Evolutionary conservation across 2,329 filamentous ascomycete species (phyloP).

Genomic region (Verticillium nubilum): DNA sequence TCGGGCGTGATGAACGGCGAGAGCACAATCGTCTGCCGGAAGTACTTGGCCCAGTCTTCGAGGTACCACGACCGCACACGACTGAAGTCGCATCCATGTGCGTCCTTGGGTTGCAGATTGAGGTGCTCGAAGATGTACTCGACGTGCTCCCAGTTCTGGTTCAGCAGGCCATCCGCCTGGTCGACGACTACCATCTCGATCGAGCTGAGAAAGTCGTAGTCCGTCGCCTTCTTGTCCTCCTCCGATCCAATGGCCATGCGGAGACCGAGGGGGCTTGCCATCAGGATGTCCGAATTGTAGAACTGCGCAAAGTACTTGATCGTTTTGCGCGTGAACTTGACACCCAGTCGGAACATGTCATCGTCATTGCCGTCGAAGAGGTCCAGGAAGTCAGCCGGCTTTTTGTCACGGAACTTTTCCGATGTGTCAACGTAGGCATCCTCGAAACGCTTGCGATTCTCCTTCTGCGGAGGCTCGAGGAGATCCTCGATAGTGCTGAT

Average conservation of each 20-base stretch:
- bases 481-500: slow-evolving; percentile 72
- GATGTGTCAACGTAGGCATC: slow-evolving; percentile 72
- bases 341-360: slow-evolving; percentile 91
- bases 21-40: slow-evolving; percentile 81
- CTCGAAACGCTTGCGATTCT: slow-evolving; percentile 89
- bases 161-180: slow-evolving; percentile 85
- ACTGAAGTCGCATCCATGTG: slow-evolving; percentile 89
- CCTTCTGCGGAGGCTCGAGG: slow-evolving; percentile 81
- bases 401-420: slow-evolving; percentile 63
- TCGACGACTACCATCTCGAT: slow-evolving; percentile 89
- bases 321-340: slow-evolving; percentile 95
- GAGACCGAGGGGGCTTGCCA: slow-evolving; percentile 84
- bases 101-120: slow-evolving; percentile 82
- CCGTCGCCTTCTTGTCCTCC: slow-evolving; percentile 53
- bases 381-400: slow-evolving; percentile 81
- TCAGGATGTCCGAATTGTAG: slow-evolving; percentile 92
- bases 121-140: slow-evolving; percentile 88
- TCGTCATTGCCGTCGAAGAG: slow-evolving; percentile 94
- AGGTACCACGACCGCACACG: slow-evolving; percentile 89
- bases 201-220: slow-evolving; percentile 88
- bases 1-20: slow-evolving; percentile 85
- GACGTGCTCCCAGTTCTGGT: slow-evolving; percentile 98
- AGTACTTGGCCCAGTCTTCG: slow-evolving; percentile 73
- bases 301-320: slow-evolving; percentile 94
- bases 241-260: slow-evolving; percentile 86